Percentiles rank a stretch among this genome's conserved stretches.
Evolutionary conservation across 106 monocot species (phyloP).

Genomic region (Phalaenopsis aphrodite): DNA sequence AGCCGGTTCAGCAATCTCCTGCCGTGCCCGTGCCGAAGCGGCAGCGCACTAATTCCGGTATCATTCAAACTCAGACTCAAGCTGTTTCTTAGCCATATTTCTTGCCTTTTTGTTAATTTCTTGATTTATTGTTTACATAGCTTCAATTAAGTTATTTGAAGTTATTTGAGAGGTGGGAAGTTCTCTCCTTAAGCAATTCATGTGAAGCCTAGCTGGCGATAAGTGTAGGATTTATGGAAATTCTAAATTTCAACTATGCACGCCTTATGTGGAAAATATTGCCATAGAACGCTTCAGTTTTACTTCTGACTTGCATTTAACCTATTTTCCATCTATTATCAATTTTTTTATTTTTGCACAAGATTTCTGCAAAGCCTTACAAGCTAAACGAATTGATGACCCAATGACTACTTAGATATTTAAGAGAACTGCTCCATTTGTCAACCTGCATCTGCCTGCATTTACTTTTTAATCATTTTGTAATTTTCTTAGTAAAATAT

Average conservation of each 20-base stretch:
- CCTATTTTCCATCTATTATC: background rate
- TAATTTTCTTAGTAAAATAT: background rate
- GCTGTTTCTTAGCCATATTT: background rate
- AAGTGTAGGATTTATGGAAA: background rate
- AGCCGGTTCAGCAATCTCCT: background rate
- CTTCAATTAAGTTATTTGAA: background rate
- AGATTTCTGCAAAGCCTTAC: background rate
- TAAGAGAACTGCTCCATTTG: too few relatives aligned
- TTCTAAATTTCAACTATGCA: background rate
- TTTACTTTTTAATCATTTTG: background rate
- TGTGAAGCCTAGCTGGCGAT: background rate
- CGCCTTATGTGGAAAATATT: background rate
- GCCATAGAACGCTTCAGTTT: background rate
- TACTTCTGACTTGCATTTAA: background rate
- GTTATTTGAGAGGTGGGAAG: background rate
- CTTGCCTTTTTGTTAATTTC: background rate
- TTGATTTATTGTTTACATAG: background rate
- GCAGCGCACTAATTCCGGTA: constrained; percentile 4
- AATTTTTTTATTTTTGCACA: background rate
- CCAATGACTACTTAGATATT: too few relatives aligned
- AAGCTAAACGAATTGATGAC: too few relatives aligned
- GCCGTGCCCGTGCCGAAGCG: background rate
- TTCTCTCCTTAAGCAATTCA: background rate
- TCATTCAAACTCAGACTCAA: background rate
- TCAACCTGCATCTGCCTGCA: too few relatives aligned